Evolutionary conservation across 1,139 yeast species (phyloP).

Genomic region (Sugiyamaella neomexicana): DNA sequence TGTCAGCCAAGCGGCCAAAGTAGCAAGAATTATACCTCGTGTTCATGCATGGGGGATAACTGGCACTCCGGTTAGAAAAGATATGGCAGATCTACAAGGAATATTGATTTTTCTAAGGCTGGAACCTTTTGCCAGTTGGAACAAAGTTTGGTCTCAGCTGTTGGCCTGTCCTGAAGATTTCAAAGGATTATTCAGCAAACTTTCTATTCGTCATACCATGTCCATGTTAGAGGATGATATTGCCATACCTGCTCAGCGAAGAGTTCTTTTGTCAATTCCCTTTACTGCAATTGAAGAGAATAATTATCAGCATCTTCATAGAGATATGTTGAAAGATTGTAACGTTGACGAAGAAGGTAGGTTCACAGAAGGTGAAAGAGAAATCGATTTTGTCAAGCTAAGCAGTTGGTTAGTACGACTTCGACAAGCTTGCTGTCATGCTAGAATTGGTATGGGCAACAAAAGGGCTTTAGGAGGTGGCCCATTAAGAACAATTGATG

Average conservation of each 20-base stretch:
- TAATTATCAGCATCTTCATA: conserved; percentile 65
- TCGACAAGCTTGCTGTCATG: conserved; percentile 82
- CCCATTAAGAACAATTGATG: conserved; percentile 54
- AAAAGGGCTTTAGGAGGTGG: conserved; percentile 36
- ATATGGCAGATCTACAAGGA: conserved; percentile 66
- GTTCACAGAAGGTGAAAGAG: conserved; percentile 27
- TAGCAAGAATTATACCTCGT: conserved; percentile 77
- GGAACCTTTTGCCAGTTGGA: conserved; percentile 56
- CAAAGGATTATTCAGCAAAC: conserved; percentile 46
- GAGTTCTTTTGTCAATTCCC: conserved; percentile 67
- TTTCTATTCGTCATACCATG: conserved; percentile 79
- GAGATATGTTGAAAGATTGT: conserved; percentile 61
- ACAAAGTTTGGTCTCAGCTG: conserved; percentile 37
- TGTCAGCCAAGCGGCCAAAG: conserved; percentile 72
- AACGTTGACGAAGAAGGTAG: conserved; percentile 58
- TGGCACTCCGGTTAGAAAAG: conserved; percentile 82
- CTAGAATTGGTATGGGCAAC: conserved; percentile 59
- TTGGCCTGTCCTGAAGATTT: conserved; percentile 46
- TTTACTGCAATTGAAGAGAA: conserved; percentile 82
- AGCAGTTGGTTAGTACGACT: conserved; percentile 61
- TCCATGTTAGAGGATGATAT: conserved; percentile 78
- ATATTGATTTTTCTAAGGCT: conserved; percentile 64
- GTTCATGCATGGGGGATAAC: conserved; percentile 96
- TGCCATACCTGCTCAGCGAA: conserved; percentile 69
- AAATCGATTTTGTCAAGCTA: conserved; percentile 29